Conservation (phyloP, 169 alveolate species). For the Plasmodium knowlesi region DNA sequence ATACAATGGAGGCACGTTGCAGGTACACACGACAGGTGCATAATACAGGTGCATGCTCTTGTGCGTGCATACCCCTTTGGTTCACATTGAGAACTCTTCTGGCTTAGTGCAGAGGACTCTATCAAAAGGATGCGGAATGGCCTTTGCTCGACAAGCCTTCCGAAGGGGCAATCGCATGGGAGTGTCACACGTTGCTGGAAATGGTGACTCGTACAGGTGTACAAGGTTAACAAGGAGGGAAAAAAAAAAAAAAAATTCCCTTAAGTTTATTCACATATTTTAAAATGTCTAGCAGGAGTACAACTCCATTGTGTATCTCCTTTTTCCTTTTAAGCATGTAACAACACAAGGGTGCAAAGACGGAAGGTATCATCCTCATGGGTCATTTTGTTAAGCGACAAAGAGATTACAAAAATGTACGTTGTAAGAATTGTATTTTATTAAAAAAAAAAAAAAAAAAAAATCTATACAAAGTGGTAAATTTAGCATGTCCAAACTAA, state of each 20-base stretch:
- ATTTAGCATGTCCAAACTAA: not conserved
- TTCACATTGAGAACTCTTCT: not conserved
- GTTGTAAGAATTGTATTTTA: not conserved
- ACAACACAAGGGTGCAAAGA: not conserved
- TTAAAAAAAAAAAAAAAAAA: not conserved
- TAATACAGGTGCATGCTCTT: not conserved
- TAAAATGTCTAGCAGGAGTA: slow-evolving; percentile 12
- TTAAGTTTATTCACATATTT: slow-evolving; percentile 3
- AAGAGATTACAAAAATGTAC: not conserved
- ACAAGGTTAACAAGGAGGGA: not conserved
- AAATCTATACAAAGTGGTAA: not conserved
- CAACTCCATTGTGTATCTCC: not conserved
- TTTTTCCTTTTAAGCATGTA: not conserved
- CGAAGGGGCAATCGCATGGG: not conserved
- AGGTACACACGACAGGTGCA: not conserved
- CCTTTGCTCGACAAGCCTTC: not conserved
- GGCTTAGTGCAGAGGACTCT: not conserved
- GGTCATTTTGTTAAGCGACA: not conserved
- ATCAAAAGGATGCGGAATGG: not conserved
- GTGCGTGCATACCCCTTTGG: not conserved
- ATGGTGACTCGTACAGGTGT: not conserved
- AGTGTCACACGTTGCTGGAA: not conserved
- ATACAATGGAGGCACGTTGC: not conserved
- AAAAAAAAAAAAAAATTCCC: not conserved
- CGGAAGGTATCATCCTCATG: not conserved